phyloP scores from a whole-genome alignment of 164 flowering plant genomes.

The Magnolia sinica region DNA sequence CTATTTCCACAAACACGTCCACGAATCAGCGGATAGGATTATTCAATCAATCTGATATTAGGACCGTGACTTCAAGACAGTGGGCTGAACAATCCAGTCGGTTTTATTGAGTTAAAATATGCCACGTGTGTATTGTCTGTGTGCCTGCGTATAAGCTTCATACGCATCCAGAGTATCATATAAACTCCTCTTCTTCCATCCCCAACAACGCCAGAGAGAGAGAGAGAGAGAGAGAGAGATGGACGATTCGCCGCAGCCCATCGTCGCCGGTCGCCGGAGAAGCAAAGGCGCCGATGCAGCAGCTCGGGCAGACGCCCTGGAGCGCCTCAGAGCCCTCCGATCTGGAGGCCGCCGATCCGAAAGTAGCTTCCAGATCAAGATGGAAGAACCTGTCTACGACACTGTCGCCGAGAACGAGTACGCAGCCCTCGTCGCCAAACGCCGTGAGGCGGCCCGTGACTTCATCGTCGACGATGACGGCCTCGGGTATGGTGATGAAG shows the following conservation, averaged over 20 bases:
- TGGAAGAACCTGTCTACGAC: slow-evolving; percentile 82
- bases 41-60: too few relatives aligned
- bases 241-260: slow-evolving; percentile 28
- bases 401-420: slow-evolving; percentile 74
- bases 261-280: slow-evolving; percentile 31
- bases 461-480: slow-evolving; percentile 87
- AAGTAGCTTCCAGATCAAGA: slow-evolving; percentile 50
- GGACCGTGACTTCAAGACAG: too few relatives aligned
- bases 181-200: too few relatives aligned
- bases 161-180: too few relatives aligned
- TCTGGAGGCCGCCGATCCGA: slow-evolving; percentile 55
- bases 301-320: slow-evolving; percentile 46
- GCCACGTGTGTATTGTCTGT: too few relatives aligned
- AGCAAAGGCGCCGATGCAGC: slow-evolving; percentile 48
- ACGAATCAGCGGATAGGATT: too few relatives aligned
- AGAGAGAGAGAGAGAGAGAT: slow-evolving; percentile 16
- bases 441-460: slow-evolving; percentile 54
- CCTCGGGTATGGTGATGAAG: slow-evolving; percentile 78
- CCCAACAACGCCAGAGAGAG: not conserved
- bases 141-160: too few relatives aligned
- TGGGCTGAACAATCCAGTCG: too few relatives aligned
- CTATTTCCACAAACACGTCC: too few relatives aligned
- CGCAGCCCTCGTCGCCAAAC: slow-evolving; percentile 62
- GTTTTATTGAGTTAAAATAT: too few relatives aligned
- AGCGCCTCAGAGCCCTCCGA: slow-evolving; percentile 60